These are phyloP conservation scores for Gilbertella persicaria DNA, from an alignment of 371 early-diverging fungal genomes.

Conservation along the genomic window DNA sequence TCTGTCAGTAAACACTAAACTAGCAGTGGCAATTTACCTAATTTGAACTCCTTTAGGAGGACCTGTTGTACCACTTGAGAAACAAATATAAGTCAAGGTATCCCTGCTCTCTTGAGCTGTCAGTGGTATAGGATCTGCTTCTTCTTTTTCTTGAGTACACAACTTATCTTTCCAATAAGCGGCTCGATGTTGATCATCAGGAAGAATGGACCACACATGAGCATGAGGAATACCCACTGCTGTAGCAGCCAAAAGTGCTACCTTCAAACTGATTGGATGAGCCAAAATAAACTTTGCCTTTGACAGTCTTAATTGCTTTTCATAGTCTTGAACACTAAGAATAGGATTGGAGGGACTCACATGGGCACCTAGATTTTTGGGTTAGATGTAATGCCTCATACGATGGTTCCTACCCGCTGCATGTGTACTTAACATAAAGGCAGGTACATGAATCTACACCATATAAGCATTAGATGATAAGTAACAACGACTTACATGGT, in stretches of 20 bases:
- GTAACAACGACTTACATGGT: conserved; percentile 2
- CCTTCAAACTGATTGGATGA: conserved; percentile 35
- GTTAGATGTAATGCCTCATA: not conserved
- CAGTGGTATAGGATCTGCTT: conserved; percentile 2
- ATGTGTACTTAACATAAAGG: conserved; percentile 4
- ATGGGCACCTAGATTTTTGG: conserved; percentile 50
- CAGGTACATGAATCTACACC: conserved; percentile 5
- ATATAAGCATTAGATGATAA: not conserved
- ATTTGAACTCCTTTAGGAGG: conserved; percentile 15
- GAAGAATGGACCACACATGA: conserved; percentile 55
- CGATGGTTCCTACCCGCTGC: conserved; percentile 19
- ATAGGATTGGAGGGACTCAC: conserved; percentile 46
- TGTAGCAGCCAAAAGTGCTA: conserved; percentile 51
- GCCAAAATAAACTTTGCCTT: conserved; percentile 44
- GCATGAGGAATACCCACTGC: conserved; percentile 46
- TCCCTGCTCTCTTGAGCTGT: conserved; percentile 12
- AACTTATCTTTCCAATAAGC: conserved; percentile 6
- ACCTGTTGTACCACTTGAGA: conserved; percentile 35
- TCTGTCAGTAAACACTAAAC: too few species aligned
- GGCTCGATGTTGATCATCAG: conserved; percentile 19
- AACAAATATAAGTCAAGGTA: conserved; percentile 20
- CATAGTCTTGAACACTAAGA: conserved; percentile 58
- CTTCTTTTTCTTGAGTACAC: not conserved
- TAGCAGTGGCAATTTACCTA: conserved; percentile 1
- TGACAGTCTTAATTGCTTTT: conserved; percentile 63